Conservation (phyloP, 176 grass and related monocot genomes). For the Rhynchospora pubera region DNA sequence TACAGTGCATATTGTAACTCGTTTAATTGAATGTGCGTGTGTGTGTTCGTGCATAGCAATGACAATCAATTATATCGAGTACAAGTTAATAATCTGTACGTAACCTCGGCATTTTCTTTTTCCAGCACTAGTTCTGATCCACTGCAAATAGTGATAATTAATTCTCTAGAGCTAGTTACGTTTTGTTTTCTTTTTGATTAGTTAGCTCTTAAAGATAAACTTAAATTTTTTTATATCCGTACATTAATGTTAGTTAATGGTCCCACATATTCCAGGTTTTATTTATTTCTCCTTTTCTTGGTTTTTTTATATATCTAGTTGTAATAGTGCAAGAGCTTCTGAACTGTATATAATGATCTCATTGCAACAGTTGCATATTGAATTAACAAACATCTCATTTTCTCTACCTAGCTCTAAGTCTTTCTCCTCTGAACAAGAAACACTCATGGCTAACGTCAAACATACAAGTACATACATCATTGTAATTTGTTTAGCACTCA, state of each 20-base stretch:
- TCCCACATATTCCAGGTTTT: not conserved
- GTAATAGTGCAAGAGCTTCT: not conserved
- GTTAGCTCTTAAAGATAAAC: not conserved
- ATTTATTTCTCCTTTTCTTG: not conserved
- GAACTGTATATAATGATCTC: not conserved
- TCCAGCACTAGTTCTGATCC: not conserved
- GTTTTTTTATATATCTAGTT: not conserved
- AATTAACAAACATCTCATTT: not conserved
- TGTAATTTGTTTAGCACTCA: slow-evolving; percentile 16
- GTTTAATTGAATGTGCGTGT: not conserved
- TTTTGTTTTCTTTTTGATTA: not conserved
- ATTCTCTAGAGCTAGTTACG: not conserved
- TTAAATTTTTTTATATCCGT: not conserved
- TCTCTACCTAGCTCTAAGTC: not conserved
- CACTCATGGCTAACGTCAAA: slow-evolving; percentile 19
- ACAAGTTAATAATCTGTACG: not conserved
- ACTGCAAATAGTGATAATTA: not conserved
- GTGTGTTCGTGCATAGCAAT: too few relatives aligned
- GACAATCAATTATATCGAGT: not conserved
- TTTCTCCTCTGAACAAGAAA: not conserved
- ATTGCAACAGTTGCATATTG: not conserved
- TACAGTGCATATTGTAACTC: not conserved
- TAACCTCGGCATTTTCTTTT: not conserved
- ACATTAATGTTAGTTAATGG: not conserved
- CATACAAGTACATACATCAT: not conserved